Evolutionary conservation across 2,329 filamentous ascomycete species (phyloP).

Genomic region (Fusarium sp.): DNA sequence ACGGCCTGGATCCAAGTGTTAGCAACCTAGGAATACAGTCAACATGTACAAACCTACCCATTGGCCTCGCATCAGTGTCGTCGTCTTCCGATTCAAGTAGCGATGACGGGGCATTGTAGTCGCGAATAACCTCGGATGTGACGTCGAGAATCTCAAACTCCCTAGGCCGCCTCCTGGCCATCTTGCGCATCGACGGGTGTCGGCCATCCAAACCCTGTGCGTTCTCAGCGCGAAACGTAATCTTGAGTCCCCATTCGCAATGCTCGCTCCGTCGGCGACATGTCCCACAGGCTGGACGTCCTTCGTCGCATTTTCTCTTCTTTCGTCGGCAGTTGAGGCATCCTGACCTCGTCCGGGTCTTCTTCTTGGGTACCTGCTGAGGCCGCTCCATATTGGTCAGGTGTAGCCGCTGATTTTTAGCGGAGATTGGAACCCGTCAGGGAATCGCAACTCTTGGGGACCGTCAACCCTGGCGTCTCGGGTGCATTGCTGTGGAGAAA

Average conservation of each 20-base stretch:
- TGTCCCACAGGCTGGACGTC: constrained; percentile 49
- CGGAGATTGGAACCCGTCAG: neutral
- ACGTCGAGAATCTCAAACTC: constrained; percentile 53
- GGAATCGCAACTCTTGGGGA: neutral
- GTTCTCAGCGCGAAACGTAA: constrained; percentile 53
- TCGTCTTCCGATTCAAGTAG: constrained; percentile 34
- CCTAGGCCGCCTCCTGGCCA: constrained; percentile 41
- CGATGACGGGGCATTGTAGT: constrained; percentile 47
- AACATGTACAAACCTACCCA: constrained; percentile 6
- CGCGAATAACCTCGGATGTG: constrained; percentile 52
- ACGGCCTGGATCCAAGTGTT: neutral
- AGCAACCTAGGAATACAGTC: neutral
- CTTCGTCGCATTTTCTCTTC: constrained; percentile 55
- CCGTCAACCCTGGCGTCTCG: neutral
- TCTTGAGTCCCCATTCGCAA: constrained; percentile 54
- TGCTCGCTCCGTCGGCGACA: constrained; percentile 47
- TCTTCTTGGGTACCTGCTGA: constrained; percentile 36
- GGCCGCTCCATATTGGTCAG: constrained; percentile 36
- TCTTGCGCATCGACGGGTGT: constrained; percentile 51
- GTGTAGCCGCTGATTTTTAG: constrained; percentile 46
- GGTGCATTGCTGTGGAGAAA: neutral
- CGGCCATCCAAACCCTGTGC: constrained; percentile 47
- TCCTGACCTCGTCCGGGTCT: constrained; percentile 50
- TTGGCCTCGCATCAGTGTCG: neutral
- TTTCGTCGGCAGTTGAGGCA: constrained; percentile 54